These are phyloP conservation scores for Penicillium oxalicum DNA, from an alignment of 2,329 filamentous ascomycete genomes.

Conservation along the genomic window DNA sequence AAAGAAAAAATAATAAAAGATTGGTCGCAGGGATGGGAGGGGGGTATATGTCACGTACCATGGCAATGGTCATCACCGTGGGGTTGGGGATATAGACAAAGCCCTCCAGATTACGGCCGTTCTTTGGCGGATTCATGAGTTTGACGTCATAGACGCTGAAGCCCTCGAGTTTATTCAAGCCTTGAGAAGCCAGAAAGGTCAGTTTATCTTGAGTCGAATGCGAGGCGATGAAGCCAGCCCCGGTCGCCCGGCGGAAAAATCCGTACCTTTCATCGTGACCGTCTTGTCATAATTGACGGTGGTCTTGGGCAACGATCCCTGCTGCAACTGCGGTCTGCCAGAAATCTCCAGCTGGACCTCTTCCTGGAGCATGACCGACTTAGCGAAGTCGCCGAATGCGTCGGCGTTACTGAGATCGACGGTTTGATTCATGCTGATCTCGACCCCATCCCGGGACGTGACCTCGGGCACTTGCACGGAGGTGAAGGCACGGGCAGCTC, in stretches of 20 bases:
- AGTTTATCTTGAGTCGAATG: background rate
- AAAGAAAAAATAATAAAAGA: too few relatives aligned
- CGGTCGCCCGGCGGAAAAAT: too few relatives aligned
- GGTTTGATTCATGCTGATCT: slow-evolving; percentile 40
- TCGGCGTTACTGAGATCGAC: slow-evolving; percentile 40
- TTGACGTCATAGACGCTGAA: slow-evolving; percentile 47
- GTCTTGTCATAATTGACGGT: slow-evolving; percentile 52
- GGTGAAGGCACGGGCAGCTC: slow-evolving; percentile 37
- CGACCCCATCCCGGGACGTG: slow-evolving; percentile 40
- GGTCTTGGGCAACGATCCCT: slow-evolving; percentile 46
- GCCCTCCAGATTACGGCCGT: slow-evolving; percentile 51
- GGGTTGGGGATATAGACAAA: slow-evolving; percentile 55
- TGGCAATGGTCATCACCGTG: slow-evolving; percentile 49
- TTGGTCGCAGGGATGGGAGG: too few relatives aligned
- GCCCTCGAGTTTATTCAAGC: slow-evolving; percentile 52
- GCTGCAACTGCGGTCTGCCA: slow-evolving; percentile 49
- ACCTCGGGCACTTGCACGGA: slow-evolving; percentile 43
- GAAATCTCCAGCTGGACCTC: slow-evolving; percentile 46
- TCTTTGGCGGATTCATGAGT: slow-evolving; percentile 37
- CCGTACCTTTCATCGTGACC: slow-evolving; percentile 51
- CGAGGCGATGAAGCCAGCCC: too few relatives aligned
- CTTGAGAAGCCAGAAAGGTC: slow-evolving; percentile 29
- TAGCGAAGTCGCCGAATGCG: slow-evolving; percentile 48
- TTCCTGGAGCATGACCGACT: slow-evolving; percentile 45
- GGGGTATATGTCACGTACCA: slow-evolving; percentile 31